Base-by-base conservation (phyloP, 257 asterid species). In the Nemophila menziesii region DNA sequence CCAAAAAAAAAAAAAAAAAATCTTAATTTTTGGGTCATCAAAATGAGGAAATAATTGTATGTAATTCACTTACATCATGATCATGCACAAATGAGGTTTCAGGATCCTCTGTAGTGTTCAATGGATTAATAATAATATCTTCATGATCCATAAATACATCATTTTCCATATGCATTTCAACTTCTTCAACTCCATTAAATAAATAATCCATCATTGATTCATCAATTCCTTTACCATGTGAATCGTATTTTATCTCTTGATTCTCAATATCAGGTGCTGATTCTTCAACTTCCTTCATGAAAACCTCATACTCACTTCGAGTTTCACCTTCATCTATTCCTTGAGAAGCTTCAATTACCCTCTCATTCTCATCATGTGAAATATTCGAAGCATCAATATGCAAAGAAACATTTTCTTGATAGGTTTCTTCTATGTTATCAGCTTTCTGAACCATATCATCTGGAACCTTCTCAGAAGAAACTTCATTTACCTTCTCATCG, bases 51-150 rank as follows among this genome's bases (percentile, higher is more conserved):
- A 29, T 7, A 7, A 7, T 29, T 29, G 36, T 29, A 29, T 2
- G 24, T 10, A 41, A 52, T 27, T 20, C 58, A 71, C 93, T 72
- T 62, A 79, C 94, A 57, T 64, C 77, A 54, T n/a, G 77, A 52
- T 66, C 71, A 34, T 49, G 63, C 39, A 61, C 49, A n/a, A 58
- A 58, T 33, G 77, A 59, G 56, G 55, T 59, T 57, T 61, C 81
- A 44, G 48, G 55, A 29, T 29, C 36, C 8, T 29, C 36, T 29
- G 8, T 29, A 63, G 61, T 39, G 43, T 54, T 55, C 49, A 65
- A 54, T 16, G 46, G 66, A 70, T 67, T 61, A 56, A 54, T 43
- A 53, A 67, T 81, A 61, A 58, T 44, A 51, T 62, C 74, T 48
- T 51, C 74, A 44, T 56, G 43, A 22, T 61, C 55, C 52, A 69